Percentiles rank a stretch among this genome's conserved stretches.
Evolutionary conservation across 2,329 filamentous ascomycete species (phyloP).

Genomic region (Ceratocystiopsis sp.): DNA sequence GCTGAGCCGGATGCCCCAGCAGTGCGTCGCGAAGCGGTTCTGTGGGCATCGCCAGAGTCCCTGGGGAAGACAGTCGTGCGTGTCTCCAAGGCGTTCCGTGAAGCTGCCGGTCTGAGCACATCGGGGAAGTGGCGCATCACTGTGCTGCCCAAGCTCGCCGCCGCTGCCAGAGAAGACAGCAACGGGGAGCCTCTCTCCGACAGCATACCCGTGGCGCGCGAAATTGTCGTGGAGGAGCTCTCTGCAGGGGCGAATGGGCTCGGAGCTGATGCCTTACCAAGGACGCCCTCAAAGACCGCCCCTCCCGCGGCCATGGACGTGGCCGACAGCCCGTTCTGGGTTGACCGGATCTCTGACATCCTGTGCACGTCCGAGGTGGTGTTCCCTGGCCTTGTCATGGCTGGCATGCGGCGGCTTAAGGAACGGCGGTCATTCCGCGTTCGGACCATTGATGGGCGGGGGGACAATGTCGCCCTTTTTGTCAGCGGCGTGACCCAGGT

Average conservation of each 20-base stretch:
- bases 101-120: constrained; percentile 54
- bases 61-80: constrained; percentile 21
- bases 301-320: no score
- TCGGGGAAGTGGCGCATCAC: constrained; percentile 46
- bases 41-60: constrained; percentile 5
- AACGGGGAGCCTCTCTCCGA: constrained; percentile 15
- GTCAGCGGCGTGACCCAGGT: constrained; percentile 3
- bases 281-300: no score
- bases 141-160: constrained; percentile 17
- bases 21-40: constrained; percentile 6
- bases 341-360: constrained; percentile 6
- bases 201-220: constrained; percentile 34
- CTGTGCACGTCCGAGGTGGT: constrained; percentile 41
- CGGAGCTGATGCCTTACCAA: no score
- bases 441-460: constrained; percentile 34
- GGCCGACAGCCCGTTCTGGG: constrained; percentile 15
- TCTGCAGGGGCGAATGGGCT: no score
- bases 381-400: constrained; percentile 53
- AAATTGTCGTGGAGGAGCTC: constrained; percentile 41
- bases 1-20: not conserved
- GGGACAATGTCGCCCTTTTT: constrained; percentile 27
- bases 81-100: constrained; percentile 57
- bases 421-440: constrained; percentile 44
- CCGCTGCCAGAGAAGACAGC: no score
- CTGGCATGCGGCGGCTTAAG: constrained; percentile 39